Evolutionary conservation across 1,284 basidiomycete genomes (phyloP), one percentile per base, ranked within the genome.

Genomic region (Heterobasidion parviporum): DNA sequence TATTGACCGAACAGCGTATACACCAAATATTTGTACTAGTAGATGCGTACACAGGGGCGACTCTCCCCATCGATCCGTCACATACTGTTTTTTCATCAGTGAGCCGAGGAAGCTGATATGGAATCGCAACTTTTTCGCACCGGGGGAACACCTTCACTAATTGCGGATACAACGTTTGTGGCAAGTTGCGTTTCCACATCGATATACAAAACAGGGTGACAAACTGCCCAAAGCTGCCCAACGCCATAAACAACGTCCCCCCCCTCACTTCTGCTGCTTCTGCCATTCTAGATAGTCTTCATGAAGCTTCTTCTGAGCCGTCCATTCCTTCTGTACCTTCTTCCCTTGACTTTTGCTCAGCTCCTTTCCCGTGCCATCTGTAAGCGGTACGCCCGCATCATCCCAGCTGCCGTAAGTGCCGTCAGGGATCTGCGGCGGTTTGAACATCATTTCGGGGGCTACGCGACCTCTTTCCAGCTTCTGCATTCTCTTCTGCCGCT

Each of bases 401-500:
- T 97, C 86, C 89, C 92, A 99, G 56, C 81, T 83, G 9, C 80
- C 72, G 64, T 90, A 98, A 16, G 69, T 74, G 51, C 82, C 85
- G 60, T 84, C 80, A 1, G 79, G 71, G 3, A 87, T 81, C 64
- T 93, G 77, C 6, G 93, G 93, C 7, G 90, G 86, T 67, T 79
- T 88, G 79, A 96, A 99, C 75, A 98, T 77, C 56, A 89, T 85
- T 50, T 73, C 70, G 0, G 96, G 93, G 0, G 87, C 67, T 6
- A 85, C 67, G 45, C 87, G 84, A 5, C 94, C 95, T 68, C 88
- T 92, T 68, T 95, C 92, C 12, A 99, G 74, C 68, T 87, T 88
- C 55, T 86, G 87, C n/a, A 85, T 65, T 55, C 88, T 88, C 68
- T 92, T 94, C 57, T 81, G 79, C 54, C 85, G 83, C 60, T 87